phyloP scores from a whole-genome alignment of 2,329 filamentous ascomycete species.

The Akanthomyces muscarius region DNA sequence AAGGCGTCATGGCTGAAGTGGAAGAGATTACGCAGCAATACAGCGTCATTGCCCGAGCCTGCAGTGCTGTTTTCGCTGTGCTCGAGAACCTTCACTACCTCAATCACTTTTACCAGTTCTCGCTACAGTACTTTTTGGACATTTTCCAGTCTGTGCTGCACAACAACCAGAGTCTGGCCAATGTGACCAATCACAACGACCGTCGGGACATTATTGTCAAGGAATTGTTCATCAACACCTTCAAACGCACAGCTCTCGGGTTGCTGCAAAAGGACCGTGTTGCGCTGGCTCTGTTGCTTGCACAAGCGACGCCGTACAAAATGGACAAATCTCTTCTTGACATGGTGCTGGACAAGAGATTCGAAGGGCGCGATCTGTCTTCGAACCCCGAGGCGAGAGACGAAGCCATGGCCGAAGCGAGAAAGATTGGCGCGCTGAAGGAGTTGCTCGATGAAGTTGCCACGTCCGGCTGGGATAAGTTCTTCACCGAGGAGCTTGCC shows the following conservation, averaged over 20 bases:
- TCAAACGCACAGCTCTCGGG: conserved; percentile 88
- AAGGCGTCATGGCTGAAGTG: conserved; percentile 97
- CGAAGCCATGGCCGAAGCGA: conserved; percentile 64
- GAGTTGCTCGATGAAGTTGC: conserved; percentile 62
- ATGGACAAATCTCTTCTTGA: conserved; percentile 93
- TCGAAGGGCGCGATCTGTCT: conserved; percentile 75
- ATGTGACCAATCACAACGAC: conserved; percentile 68
- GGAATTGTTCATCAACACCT: conserved; percentile 86
- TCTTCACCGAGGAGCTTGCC: conserved; percentile 80
- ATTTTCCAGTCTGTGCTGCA: conserved; percentile 93
- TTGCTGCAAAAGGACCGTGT: conserved; percentile 91
- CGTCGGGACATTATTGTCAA: conserved; percentile 87
- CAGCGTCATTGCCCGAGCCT: conserved; percentile 86
- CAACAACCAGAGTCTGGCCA: conserved; percentile 68
- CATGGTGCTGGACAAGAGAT: conserved; percentile 71
- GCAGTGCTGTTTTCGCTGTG: conserved; percentile 95
- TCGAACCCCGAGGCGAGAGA: conserved; percentile 61
- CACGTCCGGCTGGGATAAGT: conserved; percentile 68
- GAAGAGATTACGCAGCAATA: conserved; percentile 95
- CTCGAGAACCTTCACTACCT: conserved; percentile 96
- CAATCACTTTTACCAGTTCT: conserved; percentile 99
- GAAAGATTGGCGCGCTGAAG: conserved; percentile 69
- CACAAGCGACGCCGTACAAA: conserved; percentile 90
- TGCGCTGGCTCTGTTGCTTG: conserved; percentile 89
- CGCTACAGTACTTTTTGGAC: conserved; percentile 93